phyloP scores from a whole-genome alignment of 1,284 basidiomycete species.

The Stygiomarasmius scandens region DNA sequence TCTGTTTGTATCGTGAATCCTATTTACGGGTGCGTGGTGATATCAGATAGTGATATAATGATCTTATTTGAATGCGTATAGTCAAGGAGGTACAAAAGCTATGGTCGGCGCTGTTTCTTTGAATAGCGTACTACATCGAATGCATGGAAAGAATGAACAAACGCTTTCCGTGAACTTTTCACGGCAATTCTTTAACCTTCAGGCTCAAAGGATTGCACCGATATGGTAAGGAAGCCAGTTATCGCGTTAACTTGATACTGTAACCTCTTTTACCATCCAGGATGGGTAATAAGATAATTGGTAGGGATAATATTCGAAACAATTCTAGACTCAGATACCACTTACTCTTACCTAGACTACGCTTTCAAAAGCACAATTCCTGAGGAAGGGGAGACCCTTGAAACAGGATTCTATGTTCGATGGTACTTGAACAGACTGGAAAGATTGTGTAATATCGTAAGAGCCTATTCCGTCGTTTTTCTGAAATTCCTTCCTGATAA shows the following conservation, averaged over 20 bases:
- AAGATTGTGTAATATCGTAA: neutral
- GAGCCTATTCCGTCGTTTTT: neutral
- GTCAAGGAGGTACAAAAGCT: slow-evolving; percentile 24
- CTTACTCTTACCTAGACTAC: slow-evolving; percentile 14
- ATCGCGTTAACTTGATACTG: neutral
- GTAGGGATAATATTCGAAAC: neutral
- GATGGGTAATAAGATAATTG: slow-evolving; percentile 1
- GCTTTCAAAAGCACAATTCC: slow-evolving; percentile 16
- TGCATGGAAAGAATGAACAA: neutral
- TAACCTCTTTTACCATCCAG: neutral
- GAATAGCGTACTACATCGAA: slow-evolving; percentile 15
- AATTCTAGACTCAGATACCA: neutral
- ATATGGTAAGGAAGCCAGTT: slow-evolving; percentile 18
- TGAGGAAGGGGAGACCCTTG: slow-evolving; percentile 17
- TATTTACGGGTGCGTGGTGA: slow-evolving; percentile 18
- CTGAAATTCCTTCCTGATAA: neutral
- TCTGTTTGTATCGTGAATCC: slow-evolving; percentile 20
- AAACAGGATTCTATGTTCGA: slow-evolving; percentile 10
- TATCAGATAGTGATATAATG: neutral
- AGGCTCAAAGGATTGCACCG: slow-evolving; percentile 19
- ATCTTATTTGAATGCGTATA: neutral
- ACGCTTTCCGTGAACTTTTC: slow-evolving; percentile 14
- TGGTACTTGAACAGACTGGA: slow-evolving; percentile 15
- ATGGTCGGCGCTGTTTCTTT: slow-evolving; percentile 19
- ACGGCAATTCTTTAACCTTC: slow-evolving; percentile 18